Percentiles rank a stretch among this genome's conserved stretches.
Conservation (phyloP, 805 yeast species). For the Debaryomyces maramus region DNA sequence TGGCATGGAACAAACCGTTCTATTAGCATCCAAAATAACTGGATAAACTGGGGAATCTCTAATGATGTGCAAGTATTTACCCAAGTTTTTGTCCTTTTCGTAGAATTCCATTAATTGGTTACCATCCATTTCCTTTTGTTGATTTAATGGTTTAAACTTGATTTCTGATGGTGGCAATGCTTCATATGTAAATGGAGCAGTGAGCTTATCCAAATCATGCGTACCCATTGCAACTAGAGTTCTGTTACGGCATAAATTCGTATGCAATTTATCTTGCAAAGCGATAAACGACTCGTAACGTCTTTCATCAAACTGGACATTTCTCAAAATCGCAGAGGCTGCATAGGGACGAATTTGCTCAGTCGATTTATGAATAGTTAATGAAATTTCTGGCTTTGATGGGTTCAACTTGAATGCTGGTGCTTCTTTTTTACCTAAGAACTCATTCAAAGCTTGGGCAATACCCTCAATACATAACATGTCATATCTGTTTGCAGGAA, state of each 20-base stretch:
- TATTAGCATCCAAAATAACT: constrained; percentile 74
- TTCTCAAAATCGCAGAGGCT: constrained; percentile 90
- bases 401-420: constrained; percentile 69
- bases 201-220: constrained; percentile 82
- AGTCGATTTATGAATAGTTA: constrained; percentile 77
- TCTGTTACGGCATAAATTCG: constrained; percentile 95
- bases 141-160: constrained; percentile 74
- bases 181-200: constrained; percentile 84
- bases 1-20: constrained; percentile 86
- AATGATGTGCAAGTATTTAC: constrained; percentile 85
- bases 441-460: constrained; percentile 91
- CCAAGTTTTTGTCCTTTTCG: constrained; percentile 85
- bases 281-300: constrained; percentile 93
- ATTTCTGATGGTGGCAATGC: constrained; percentile 79
- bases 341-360: constrained; percentile 84
- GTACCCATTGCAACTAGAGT: constrained; percentile 98
- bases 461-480: constrained; percentile 98
- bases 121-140: constrained; percentile 69
- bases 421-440: constrained; percentile 63
- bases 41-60: constrained; percentile 89
- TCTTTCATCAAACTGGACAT: constrained; percentile 77
- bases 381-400: constrained; percentile 56
- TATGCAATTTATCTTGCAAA: constrained; percentile 92
- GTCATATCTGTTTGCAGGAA: constrained; percentile 98
- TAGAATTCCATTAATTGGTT: constrained; percentile 82